Conservation (phyloP, 2,329 filamentous ascomycete genomes). For the Cladosporium sphaerospermum region DNA sequence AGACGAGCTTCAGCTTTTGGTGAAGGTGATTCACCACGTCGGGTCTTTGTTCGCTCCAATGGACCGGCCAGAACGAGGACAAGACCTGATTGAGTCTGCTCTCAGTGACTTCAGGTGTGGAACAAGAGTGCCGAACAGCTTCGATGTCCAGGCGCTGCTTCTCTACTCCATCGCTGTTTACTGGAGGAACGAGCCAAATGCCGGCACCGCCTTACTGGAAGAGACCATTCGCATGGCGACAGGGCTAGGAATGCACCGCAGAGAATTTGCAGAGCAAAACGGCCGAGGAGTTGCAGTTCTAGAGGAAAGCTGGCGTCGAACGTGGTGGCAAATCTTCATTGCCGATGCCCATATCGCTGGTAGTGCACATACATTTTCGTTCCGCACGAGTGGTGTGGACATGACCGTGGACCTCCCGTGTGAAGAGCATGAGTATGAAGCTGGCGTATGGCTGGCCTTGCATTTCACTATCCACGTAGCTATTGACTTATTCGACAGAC, state of each 20-base stretch:
- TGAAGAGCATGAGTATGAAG: constrained; percentile 10
- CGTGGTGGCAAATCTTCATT: constrained; percentile 11
- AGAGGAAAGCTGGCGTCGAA: constrained; percentile 8
- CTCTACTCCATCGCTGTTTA: neutral
- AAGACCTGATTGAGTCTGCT: neutral
- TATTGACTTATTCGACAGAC: neutral
- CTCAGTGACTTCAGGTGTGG: neutral
- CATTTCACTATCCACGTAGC: no score
- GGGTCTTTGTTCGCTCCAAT: neutral
- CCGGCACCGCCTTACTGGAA: neutral
- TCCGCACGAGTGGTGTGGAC: neutral
- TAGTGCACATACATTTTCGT: neutral
- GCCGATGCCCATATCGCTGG: constrained; percentile 6
- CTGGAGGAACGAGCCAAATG: neutral
- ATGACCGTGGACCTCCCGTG: constrained; percentile 7
- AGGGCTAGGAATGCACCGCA: neutral
- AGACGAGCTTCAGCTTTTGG: neutral
- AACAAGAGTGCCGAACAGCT: neutral
- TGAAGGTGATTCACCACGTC: neutral
- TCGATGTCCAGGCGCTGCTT: neutral
- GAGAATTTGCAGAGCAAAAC: neutral
- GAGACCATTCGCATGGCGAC: neutral
- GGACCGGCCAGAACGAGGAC: neutral
- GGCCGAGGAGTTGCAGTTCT: neutral
- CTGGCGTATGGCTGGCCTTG: neutral